Evolutionary conservation across 2,329 filamentous ascomycete species (phyloP).

Genomic region (Fusarium newnesense): DNA sequence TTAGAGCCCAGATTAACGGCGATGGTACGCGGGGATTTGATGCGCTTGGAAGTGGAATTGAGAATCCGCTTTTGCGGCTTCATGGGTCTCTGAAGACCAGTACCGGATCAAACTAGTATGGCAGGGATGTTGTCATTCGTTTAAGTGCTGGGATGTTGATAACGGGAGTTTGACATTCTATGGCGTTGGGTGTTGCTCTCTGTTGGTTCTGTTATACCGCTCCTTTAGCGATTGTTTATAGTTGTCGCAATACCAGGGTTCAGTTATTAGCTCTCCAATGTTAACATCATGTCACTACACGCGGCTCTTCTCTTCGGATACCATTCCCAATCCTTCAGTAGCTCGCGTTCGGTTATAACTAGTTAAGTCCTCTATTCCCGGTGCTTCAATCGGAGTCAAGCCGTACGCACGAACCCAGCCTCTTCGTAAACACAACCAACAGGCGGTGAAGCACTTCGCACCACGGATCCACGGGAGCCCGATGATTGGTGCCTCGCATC

Average conservation of each 20-base stretch:
- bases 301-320: not conserved
- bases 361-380: not conserved
- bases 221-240: not conserved
- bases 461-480: not conserved
- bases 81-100: not conserved
- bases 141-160: not conserved
- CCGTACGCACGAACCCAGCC: not conserved
- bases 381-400: not conserved
- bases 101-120: not conserved
- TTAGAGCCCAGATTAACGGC: not conserved
- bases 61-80: slow-evolving; percentile 6
- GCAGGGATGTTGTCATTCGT: not conserved
- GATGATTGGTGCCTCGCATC: not conserved
- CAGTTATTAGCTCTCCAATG: not conserved
- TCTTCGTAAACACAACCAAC: not conserved
- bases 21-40: not conserved
- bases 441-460: not conserved
- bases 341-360: not conserved
- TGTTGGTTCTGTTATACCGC: not conserved
- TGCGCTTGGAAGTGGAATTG: not conserved
- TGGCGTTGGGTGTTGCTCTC: not conserved
- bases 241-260: not conserved
- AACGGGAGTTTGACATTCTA: not conserved
- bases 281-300: not conserved
- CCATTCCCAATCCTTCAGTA: not conserved